Conservation (phyloP, 2,329 filamentous ascomycete species). For the Teratosphaeria pseudoeucalypti region DNA sequence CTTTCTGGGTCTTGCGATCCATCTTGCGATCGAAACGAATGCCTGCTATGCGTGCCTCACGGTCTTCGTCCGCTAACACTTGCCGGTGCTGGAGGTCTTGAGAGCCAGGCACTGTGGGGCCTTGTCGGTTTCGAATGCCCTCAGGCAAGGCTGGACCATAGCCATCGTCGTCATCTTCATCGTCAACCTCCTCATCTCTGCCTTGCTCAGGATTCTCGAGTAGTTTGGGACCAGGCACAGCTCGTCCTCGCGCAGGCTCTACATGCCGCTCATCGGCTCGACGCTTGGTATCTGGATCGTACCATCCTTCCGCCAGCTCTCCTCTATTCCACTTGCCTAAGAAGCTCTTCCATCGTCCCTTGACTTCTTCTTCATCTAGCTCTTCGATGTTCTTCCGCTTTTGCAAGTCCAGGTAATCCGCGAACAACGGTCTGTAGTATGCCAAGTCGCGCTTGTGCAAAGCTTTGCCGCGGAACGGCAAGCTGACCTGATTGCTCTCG, state of each 20-base stretch:
- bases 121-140: constrained; percentile 24
- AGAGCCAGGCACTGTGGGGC: constrained; percentile 55
- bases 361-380: constrained; percentile 64
- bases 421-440: constrained; percentile 61
- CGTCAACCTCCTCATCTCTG: neutral
- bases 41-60: constrained; percentile 35
- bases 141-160: constrained; percentile 43
- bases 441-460: constrained; percentile 61
- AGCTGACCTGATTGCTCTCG: constrained; percentile 2
- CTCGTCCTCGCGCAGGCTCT: neutral
- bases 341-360: constrained; percentile 90
- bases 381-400: constrained; percentile 61
- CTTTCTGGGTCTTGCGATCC: constrained; percentile 58
- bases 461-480: constrained; percentile 29
- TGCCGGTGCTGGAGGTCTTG: constrained; percentile 59
- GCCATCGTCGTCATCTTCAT: constrained; percentile 45
- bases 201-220: constrained; percentile 15
- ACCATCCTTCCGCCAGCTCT: constrained; percentile 85
- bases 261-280: constrained; percentile 32
- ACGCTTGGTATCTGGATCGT: constrained; percentile 64
- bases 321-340: constrained; percentile 82
- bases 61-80: constrained; percentile 43
- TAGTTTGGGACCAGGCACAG: neutral
- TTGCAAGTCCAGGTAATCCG: constrained; percentile 78
- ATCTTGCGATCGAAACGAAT: constrained; percentile 52